Evolutionary conservation across 1,284 basidiomycete species (phyloP), one percentile per base, ranked within the genome.

Genomic region (Inonotus hispidus): DNA sequence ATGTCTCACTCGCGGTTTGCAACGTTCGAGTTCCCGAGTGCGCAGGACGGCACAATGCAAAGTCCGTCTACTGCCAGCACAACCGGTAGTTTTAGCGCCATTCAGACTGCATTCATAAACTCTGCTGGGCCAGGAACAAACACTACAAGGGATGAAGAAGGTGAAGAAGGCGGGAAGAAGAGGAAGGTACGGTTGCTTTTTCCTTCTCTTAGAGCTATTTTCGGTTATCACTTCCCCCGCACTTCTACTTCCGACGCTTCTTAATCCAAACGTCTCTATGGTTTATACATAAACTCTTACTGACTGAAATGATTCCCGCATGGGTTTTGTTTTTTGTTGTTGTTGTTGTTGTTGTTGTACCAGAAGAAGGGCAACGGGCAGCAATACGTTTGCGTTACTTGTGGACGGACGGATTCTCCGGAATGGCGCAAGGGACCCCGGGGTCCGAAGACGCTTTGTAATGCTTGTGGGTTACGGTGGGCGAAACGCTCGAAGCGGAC

Each of bases 391-490:
- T 92, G 90, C 68, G 78, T 87, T 56, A 89, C 84, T 10, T 92
- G 90, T 65, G 90, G 90, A 23, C 80, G 87, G 58, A 92, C 88
- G 0, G 88, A 90, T 70, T 92, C 88, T 29, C 90, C 87, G 0
- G 90, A 89, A 74, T 92, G 87, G 92, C 82, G 87, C 69, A 93
- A 89, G 86, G 90, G 90, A 19, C 91, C 90, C 0, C 78, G 79
- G 61, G 92, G 92, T 38, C 87, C 90, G 1, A 94, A 94, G 74
- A 93, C 92, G 11, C 75, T 94, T 11, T 94, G 92, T 75, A 93
- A 93, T 70, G 92, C 92, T 1, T 93, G 91, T 65, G 91, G 91
- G 16, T 74, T 93, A 50, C 82, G 90, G 55, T 93, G 89, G 87
- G 91, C 91, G 53, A 93, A 93, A 73, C 79, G 81, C 65, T 70